These are phyloP conservation scores for Syzygium jambos DNA, from an alignment of 345 rosid species.

Conservation along the genomic window DNA sequence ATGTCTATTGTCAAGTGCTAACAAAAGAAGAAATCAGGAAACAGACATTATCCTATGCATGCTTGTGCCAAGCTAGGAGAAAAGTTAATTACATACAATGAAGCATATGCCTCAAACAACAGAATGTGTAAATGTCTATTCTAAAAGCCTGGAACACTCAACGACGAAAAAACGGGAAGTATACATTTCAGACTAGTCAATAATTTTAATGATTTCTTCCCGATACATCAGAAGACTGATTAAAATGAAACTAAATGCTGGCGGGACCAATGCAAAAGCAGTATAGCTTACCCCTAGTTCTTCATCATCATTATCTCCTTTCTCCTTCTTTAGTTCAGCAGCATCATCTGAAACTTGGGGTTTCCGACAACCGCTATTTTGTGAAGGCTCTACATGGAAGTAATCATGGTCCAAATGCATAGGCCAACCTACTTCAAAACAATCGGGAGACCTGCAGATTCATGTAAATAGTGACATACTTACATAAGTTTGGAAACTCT, in stretches of 20 bases:
- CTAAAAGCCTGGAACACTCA: neutral
- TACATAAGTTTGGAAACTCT: neutral
- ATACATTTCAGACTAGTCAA: neutral
- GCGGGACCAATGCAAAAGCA: neutral
- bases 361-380: slow-evolving; percentile 16
- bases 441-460: slow-evolving; percentile 64
- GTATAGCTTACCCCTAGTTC: slow-evolving; percentile 46
- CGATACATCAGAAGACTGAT: neutral
- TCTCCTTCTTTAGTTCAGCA: slow-evolving; percentile 19
- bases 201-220: neutral
- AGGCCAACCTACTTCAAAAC: slow-evolving; percentile 94
- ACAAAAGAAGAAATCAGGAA: neutral
- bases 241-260: neutral
- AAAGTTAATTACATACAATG: neutral
- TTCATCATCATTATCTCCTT: slow-evolving; percentile 44
- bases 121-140: neutral
- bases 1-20: neutral
- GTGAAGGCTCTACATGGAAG: slow-evolving; percentile 29
- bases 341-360: slow-evolving; percentile 1
- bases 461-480: neutral
- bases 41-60: neutral
- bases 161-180: neutral
- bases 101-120: neutral
- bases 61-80: neutral
- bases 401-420: slow-evolving; percentile 65